Conservation (phyloP, 2,329 filamentous ascomycete genomes). For the Cladosporium sp. region DNA sequence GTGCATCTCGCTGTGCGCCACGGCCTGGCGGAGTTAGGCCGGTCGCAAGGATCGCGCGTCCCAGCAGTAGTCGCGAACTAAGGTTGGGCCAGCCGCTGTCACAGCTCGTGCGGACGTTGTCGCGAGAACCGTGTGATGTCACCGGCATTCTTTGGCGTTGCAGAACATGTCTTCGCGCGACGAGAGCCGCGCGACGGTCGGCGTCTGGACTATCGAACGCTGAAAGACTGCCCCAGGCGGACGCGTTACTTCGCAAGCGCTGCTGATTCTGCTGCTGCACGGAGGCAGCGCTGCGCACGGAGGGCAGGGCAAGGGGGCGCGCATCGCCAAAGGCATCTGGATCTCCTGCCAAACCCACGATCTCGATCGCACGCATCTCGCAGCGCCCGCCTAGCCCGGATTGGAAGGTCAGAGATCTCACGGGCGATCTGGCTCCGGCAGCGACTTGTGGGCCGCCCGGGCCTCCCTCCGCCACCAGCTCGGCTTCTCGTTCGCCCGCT, state of each 20-base stretch:
- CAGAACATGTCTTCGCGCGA: neutral
- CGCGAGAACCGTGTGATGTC: neutral
- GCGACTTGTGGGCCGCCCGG: neutral
- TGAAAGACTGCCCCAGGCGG: neutral
- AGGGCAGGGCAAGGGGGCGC: neutral
- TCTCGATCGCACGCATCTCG: conserved; percentile 10
- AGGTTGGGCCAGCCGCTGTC: neutral
- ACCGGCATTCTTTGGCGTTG: neutral
- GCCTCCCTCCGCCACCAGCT: conserved; percentile 4
- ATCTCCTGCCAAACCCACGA: neutral
- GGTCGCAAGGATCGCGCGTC: neutral
- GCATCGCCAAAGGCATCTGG: neutral
- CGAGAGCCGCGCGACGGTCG: neutral
- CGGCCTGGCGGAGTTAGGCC: conserved; percentile 1
- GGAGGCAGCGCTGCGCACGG: neutral
- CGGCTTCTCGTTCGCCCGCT: conserved; percentile 5
- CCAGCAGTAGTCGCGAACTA: neutral
- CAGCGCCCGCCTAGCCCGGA: neutral
- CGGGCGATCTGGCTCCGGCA: conserved; percentile 5
- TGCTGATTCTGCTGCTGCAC: neutral
- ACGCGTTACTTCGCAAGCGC: neutral
- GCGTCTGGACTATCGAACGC: neutral
- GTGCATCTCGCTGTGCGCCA: neutral
- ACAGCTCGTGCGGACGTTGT: neutral
- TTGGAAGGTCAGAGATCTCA: conserved; percentile 5